Conservation (phyloP, 202 grass and related monocot species). For the Dendrocalamus latiflorus region DNA sequence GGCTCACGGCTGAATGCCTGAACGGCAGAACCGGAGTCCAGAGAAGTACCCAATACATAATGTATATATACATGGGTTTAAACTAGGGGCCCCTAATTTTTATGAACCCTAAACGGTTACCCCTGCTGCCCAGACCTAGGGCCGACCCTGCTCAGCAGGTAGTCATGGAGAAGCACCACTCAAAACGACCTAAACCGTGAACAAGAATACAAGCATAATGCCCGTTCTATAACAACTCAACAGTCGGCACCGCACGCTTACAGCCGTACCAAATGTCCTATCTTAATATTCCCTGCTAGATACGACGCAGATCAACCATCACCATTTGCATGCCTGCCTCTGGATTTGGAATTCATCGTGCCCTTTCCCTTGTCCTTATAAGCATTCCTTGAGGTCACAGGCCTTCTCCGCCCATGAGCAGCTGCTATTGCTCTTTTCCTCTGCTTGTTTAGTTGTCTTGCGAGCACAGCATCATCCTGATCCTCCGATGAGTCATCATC, state of each 20-base stretch:
- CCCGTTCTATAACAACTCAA: neutral
- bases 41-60: too few species aligned
- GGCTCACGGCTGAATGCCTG: too few species aligned
- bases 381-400: slow-evolving; percentile 54
- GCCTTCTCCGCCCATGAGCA: slow-evolving; percentile 39
- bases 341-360: slow-evolving; percentile 80
- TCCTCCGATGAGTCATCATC: too few species aligned
- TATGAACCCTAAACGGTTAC: too few species aligned
- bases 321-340: slow-evolving; percentile 65
- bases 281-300: too few species aligned
- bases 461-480: slow-evolving; percentile 27
- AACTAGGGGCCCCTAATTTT: too few species aligned
- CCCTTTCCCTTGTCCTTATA: slow-evolving; percentile 81
- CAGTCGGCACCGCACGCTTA: too few species aligned
- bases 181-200: neutral
- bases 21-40: too few species aligned
- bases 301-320: neutral
- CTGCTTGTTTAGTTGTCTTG: slow-evolving; percentile 61
- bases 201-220: neutral
- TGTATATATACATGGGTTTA: too few species aligned
- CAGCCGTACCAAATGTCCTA: too few species aligned
- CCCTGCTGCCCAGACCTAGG: too few species aligned
- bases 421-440: slow-evolving; percentile 59
- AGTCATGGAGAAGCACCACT: neutral
- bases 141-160: too few species aligned